A percentile compares a stretch with the other conserved stretches of the same genome.
These are phyloP conservation scores for Kwoniella europaea DNA, from an alignment of 768 basidiomycete genomes.

Conservation along the genomic window DNA sequence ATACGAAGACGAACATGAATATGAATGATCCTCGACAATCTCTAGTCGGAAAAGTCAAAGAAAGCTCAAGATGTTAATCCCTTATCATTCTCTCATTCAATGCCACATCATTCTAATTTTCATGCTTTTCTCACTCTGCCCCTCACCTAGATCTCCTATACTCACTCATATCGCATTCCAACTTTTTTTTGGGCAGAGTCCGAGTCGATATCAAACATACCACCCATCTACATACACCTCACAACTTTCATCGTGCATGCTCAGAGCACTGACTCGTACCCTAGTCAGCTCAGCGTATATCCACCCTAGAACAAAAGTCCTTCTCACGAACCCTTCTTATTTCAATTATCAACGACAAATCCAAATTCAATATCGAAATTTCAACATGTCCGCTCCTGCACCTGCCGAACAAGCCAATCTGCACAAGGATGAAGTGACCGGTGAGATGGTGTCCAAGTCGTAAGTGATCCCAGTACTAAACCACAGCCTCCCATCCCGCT, in stretches of 20 bases:
- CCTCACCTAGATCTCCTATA: background rate
- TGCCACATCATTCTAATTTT: slow-evolving; percentile 13
- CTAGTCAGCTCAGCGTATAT: background rate
- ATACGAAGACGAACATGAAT: background rate
- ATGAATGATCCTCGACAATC: too few species aligned
- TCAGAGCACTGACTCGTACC: slow-evolving; percentile 23
- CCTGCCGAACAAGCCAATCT: slow-evolving; percentile 47
- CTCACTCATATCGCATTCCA: background rate
- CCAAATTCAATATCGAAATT: slow-evolving; percentile 6
- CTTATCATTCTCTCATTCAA: slow-evolving; percentile 4
- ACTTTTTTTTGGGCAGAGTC: background rate
- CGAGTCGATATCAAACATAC: background rate
- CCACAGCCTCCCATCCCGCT: too few species aligned
- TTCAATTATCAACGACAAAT: background rate
- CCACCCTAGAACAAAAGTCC: background rate
- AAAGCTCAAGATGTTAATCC: background rate
- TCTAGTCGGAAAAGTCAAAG: background rate
- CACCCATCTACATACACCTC: background rate
- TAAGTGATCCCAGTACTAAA: slow-evolving; percentile 54
- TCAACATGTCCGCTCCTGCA: slow-evolving; percentile 56
- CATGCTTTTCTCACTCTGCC: background rate
- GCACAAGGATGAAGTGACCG: slow-evolving; percentile 69
- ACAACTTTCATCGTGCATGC: slow-evolving; percentile 17
- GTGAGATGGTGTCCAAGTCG: slow-evolving; percentile 97
- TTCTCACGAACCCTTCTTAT: background rate